Evolutionary conservation across 73 alveolate species (phyloP), one percentile per base, ranked within the genome.

Genomic region (Breviolum minutum): DNA sequence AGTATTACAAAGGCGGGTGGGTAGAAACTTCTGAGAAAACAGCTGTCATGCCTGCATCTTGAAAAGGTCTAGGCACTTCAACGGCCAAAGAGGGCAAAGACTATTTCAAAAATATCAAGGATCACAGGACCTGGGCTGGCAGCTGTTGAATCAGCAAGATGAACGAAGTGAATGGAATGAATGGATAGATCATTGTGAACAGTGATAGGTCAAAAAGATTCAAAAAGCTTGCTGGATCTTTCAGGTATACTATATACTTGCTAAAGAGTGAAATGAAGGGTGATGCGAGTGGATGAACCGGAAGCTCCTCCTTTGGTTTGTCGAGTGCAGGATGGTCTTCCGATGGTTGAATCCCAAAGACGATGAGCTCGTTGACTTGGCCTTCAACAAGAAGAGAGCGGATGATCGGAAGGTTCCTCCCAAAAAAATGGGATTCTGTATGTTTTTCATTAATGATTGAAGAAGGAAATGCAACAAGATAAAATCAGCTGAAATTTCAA

Each of bases 41-140:
- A 76, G 40, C 71, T 48, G 13, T 48, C 32, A 27, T 10, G 40
- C 20, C 12, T 82, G 32, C 30, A 19, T 30, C 7, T 27, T 60
- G 71, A 7, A 11, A 11, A 92, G 97, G 97, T 92, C 99, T 99
- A 32, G 99, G 99, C 8, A 99, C 99, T 63, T 99, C 99, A 8
- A 99, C 99, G 8, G 99, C 99, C 69, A 95, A 96, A 98, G 99
- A 99, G 99, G 99, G 99, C 60, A 99, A 99, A 95, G 99, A 99
- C 96, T 99, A 99, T 99, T 99, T 99, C 99, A 95, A 94, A 74
- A 99, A 99, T 98, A 99, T 99, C 81, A 87, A 86, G 88, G 95
- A 95, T 66, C 99, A 99, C 99, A 95, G 99, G 81, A 99, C 99
- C 79, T 30, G 6, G 61, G 17, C 20, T 76, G 61, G 16, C 27